Evolutionary conservation across 192 early-diverging fungal species (phyloP).

Genomic region (Coemansia sp.): DNA sequence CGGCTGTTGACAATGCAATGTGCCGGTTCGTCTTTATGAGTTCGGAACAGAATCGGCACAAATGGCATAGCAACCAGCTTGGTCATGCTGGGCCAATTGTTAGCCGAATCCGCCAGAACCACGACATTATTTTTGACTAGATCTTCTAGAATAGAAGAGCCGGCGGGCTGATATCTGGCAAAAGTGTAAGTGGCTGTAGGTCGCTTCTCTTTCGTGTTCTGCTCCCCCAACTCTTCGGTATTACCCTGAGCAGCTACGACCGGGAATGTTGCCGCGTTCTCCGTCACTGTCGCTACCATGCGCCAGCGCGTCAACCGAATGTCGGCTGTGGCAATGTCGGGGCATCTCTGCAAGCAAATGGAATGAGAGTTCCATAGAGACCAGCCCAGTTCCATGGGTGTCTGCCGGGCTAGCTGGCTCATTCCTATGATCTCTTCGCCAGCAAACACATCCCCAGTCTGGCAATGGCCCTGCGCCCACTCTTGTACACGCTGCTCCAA

Average conservation of each 20-base stretch:
- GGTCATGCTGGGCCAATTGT: conserved; percentile 5
- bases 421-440: background rate
- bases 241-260: background rate
- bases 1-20: background rate
- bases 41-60: conserved; percentile 17
- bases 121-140: background rate
- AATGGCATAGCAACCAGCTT: conserved; percentile 3
- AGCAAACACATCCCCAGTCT: background rate
- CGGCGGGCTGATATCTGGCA: background rate
- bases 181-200: background rate
- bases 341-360: background rate
- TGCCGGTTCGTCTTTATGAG: background rate
- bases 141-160: background rate
- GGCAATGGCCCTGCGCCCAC: background rate
- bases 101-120: background rate
- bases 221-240: background rate
- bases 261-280: background rate
- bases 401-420: background rate
- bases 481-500: background rate
- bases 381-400: background rate
- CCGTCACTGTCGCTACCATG: background rate
- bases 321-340: background rate
- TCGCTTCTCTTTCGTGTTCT: background rate
- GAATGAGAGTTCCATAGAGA: background rate
- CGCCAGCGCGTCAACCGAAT: background rate